A percentile compares a stretch with the other conserved stretches of the same genome.
phyloP scores from a whole-genome alignment of 1,139 yeast species.

The Geotrichum cucujoidarum region DNA sequence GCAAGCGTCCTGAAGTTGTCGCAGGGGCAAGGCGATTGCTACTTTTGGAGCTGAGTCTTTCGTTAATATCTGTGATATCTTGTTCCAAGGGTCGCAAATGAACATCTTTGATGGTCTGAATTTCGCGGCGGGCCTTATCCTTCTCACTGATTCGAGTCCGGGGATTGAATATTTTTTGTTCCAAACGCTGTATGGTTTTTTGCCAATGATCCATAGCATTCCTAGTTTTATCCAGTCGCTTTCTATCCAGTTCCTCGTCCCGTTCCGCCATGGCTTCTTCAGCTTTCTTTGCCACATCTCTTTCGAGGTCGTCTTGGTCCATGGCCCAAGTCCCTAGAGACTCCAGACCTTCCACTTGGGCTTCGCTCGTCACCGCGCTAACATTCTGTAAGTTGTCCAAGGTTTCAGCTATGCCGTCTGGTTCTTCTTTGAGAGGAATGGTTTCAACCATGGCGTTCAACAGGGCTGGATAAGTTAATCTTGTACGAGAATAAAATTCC shows the following conservation, averaged over 20 bases:
- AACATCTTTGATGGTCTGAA: conserved; percentile 46
- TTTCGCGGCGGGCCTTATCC: conserved; percentile 51
- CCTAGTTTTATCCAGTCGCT: conserved; percentile 62
- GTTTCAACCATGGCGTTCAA: too few relatives aligned
- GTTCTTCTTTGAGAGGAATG: too few relatives aligned
- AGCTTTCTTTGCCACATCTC: conserved; percentile 63
- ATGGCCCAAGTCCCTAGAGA: conserved; percentile 39
- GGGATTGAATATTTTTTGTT: conserved; percentile 48
- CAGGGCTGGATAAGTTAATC: too few relatives aligned
- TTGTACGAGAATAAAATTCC: too few relatives aligned
- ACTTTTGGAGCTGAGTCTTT: conserved; percentile 43
- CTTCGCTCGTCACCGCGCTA: too few relatives aligned
- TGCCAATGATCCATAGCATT: conserved; percentile 40
- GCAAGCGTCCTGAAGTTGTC: conserved; percentile 38
- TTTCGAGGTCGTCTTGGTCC: conserved; percentile 72
- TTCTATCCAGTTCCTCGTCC: conserved; percentile 68
- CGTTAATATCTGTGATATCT: conserved; percentile 64
- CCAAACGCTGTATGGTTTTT: conserved; percentile 45
- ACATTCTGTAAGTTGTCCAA: too few relatives aligned
- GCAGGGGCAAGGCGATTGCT: conserved; percentile 19
- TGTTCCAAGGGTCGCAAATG: conserved; percentile 51
- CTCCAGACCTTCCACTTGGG: conserved; percentile 19
- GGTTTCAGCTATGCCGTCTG: too few relatives aligned
- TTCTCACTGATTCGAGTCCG: conserved; percentile 64
- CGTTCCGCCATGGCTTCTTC: conserved; percentile 54